Evolutionary conservation across 139 green algal genomes (phyloP).

Genomic region (Haematococcus sp.): DNA sequence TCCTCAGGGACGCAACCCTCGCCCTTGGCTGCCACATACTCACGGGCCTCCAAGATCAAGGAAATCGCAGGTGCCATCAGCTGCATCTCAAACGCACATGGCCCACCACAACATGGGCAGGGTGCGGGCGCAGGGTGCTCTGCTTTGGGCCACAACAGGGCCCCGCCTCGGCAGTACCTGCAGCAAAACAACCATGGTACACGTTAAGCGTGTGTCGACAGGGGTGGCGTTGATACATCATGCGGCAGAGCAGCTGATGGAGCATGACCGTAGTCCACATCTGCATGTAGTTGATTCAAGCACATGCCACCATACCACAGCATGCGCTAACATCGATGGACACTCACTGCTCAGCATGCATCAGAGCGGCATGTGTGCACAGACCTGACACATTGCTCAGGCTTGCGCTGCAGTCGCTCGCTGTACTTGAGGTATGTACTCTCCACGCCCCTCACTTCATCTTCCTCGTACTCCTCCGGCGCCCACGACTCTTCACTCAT

Average conservation of each 20-base stretch:
- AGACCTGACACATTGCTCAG: slow-evolving; percentile 63
- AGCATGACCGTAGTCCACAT: too few species aligned
- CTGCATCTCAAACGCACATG: slow-evolving; percentile 61
- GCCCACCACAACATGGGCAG: slow-evolving; percentile 38
- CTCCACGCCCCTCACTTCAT: slow-evolving; percentile 40
- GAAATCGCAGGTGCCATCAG: slow-evolving; percentile 61
- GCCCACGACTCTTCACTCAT: slow-evolving; percentile 36
- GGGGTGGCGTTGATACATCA: too few species aligned
- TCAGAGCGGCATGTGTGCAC: neutral
- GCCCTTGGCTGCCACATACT: slow-evolving; percentile 25
- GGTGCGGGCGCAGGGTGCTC: neutral
- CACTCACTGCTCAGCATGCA: neutral
- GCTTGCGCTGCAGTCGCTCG: slow-evolving; percentile 43
- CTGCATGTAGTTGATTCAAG: too few species aligned
- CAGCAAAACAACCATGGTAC: neutral
- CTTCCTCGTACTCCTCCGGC: slow-evolving; percentile 65
- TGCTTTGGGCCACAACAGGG: slow-evolving; percentile 40
- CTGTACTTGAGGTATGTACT: slow-evolving; percentile 57
- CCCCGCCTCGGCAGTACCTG: slow-evolving; percentile 43
- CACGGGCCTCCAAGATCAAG: slow-evolving; percentile 53
- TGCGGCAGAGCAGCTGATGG: too few species aligned
- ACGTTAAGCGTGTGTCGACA: too few species aligned
- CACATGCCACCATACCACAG: too few species aligned
- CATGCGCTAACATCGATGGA: too few species aligned
- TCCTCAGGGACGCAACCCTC: neutral